Evolutionary conservation across 305 asterid species (phyloP).

Genomic region (Plantago lanceolata): DNA sequence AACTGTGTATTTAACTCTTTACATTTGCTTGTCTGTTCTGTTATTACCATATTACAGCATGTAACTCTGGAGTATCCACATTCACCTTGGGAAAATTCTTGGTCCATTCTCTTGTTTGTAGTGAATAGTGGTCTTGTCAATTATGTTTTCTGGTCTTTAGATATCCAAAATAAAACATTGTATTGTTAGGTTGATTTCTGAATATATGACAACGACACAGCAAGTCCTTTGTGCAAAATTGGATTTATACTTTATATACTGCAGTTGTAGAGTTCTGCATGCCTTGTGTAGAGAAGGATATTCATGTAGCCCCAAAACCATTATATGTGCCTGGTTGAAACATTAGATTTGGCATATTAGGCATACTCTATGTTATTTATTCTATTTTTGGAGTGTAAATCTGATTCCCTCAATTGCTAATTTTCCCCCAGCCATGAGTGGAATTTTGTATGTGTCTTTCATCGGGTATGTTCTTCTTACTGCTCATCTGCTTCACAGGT

Average conservation of each 20-base stretch:
- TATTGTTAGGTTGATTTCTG: no score
- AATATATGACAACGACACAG: not conserved
- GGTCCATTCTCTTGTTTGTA: not conserved
- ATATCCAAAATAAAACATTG: not conserved
- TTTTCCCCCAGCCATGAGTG: conserved; percentile 21
- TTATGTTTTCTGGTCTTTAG: not conserved
- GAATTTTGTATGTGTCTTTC: conserved; percentile 25
- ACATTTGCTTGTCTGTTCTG: conserved; percentile 3
- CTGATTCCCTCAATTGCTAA: conserved; percentile 18
- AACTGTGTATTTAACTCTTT: no score
- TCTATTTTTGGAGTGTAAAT: no score
- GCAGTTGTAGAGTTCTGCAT: conserved; percentile 3
- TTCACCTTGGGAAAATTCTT: not conserved
- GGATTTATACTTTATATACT: not conserved
- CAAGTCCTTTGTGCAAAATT: not conserved
- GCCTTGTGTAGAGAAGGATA: conserved; percentile 14
- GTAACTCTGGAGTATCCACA: not conserved
- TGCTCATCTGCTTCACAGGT: conserved; percentile 59
- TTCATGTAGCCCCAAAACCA: conserved; percentile 12
- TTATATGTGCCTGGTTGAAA: not conserved
- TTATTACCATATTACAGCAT: not conserved
- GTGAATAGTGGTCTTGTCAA: not conserved
- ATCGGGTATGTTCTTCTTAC: conserved; percentile 6
- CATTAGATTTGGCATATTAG: no score
- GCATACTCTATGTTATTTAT: no score